Conservation (phyloP, 768 basidiomycete genomes). For the Lactifluus pinguis region DNA sequence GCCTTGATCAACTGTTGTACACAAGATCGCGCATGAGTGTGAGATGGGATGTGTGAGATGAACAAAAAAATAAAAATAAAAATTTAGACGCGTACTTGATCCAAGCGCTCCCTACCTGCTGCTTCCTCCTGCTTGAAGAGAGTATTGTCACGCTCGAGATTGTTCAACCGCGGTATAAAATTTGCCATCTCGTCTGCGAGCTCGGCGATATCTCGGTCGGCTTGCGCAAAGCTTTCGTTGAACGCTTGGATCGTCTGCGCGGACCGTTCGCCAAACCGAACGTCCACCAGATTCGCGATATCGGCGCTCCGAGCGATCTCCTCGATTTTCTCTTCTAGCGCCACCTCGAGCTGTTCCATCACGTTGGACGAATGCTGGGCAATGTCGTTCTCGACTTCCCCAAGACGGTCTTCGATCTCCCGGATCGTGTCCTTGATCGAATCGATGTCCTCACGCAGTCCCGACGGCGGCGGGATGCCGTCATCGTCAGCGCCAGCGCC, state of each 20-base stretch:
- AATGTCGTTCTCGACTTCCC: conserved; percentile 17
- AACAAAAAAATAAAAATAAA: no score
- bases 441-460: conserved; percentile 8
- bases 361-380: conserved; percentile 11
- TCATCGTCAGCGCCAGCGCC: background rate
- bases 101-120: conserved; percentile 13
- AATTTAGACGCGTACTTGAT: conserved; percentile 18
- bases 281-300: background rate
- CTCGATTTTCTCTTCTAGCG: conserved; percentile 19
- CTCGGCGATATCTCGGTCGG: conserved; percentile 14
- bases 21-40: background rate
- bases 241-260: background rate
- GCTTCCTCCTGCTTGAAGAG: conserved; percentile 19
- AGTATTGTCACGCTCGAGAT: conserved; percentile 1
- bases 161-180: conserved; percentile 4
- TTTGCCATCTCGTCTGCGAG: conserved; percentile 15
- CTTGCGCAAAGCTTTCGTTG: conserved; percentile 1
- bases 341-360: conserved; percentile 9
- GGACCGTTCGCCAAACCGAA: background rate
- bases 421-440: conserved; percentile 9
- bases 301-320: conserved; percentile 9
- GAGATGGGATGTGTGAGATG: no score
- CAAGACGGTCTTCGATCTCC: conserved; percentile 13
- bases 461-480: background rate
- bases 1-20: conserved; percentile 15